Percentiles rank a stretch among this genome's conserved stretches.
These are phyloP conservation scores for Urtica urens DNA, from an alignment of 306 rosid species.

Conservation along the genomic window DNA sequence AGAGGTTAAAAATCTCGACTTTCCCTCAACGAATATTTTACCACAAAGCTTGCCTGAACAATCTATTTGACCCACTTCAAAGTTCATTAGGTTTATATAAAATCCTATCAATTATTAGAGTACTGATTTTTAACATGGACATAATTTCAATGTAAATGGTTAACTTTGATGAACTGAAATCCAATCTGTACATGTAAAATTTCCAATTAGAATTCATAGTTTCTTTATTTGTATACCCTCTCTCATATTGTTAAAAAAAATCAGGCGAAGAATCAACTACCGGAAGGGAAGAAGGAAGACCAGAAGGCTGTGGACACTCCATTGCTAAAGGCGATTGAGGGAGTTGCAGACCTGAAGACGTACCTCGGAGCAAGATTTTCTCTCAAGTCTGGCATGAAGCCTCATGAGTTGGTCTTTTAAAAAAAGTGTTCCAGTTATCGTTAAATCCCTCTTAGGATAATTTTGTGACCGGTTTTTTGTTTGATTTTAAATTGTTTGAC, in stretches of 20 bases:
- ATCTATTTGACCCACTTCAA: no score
- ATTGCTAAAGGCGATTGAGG: conserved; percentile 40
- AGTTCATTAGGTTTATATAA: no score
- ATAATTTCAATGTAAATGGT: no score
- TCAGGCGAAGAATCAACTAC: conserved; percentile 54
- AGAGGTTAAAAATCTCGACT: no score
- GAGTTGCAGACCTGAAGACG: conserved; percentile 48
- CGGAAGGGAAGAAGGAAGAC: conserved; percentile 65
- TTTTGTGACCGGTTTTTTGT: conserved; percentile 4
- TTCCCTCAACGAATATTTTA: no score
- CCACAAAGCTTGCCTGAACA: no score
- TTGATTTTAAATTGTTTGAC: conserved; percentile 4
- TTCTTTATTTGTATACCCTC: not conserved
- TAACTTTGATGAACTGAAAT: no score
- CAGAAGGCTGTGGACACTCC: conserved; percentile 52
- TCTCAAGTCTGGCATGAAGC: conserved; percentile 58
- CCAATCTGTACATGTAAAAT: no score
- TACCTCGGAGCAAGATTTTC: conserved; percentile 70
- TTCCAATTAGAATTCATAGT: not conserved
- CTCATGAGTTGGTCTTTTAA: conserved; percentile 54
- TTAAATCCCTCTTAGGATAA: conserved; percentile 1
- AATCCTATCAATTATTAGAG: no score
- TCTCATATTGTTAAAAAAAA: not conserved
- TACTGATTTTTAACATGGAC: no score
- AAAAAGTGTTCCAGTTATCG: not conserved